Percentiles rank a stretch among this genome's conserved stretches.
These are phyloP conservation scores for Pythium dissotocum DNA, from an alignment of 352 stramenopile species.

Conservation along the genomic window DNA sequence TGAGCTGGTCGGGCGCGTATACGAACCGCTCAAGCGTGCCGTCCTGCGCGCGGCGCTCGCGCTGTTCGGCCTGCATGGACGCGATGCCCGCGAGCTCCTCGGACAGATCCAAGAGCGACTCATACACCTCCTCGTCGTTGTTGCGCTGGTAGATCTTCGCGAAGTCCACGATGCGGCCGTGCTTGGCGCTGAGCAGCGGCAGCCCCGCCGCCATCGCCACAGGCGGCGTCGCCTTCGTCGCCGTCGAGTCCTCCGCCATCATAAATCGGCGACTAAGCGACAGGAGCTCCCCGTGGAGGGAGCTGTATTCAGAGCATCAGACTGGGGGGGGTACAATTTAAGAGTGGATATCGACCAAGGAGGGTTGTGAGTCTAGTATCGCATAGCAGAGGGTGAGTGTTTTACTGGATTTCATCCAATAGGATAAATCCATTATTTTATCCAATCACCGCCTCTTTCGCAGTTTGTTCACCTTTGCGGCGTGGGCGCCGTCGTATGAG, in stretches of 20 bases:
- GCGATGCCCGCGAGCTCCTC: slow-evolving; percentile 60
- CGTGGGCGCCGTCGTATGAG: slow-evolving; percentile 23
- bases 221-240: not conserved
- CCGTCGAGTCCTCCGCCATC: slow-evolving; percentile 14
- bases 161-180: slow-evolving; percentile 51
- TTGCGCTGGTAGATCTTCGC: slow-evolving; percentile 65
- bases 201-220: slow-evolving; percentile 19
- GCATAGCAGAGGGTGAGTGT: slow-evolving; percentile 2
- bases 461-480: slow-evolving; percentile 30
- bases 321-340: not conserved
- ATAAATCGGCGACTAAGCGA: slow-evolving; percentile 3
- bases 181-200: slow-evolving; percentile 29
- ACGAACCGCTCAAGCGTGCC: slow-evolving; percentile 24
- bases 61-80: slow-evolving; percentile 27
- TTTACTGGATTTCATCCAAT: slow-evolving; percentile 23
- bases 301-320: not conserved
- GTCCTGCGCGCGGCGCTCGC: slow-evolving; percentile 30
- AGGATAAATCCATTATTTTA: slow-evolving; percentile 16
- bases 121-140: slow-evolving; percentile 51
- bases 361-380: not conserved
- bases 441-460: slow-evolving; percentile 17
- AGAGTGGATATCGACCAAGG: not conserved
- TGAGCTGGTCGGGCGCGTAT: slow-evolving; percentile 65
- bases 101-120: slow-evolving; percentile 50
- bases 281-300: not conserved